phyloP scores from a whole-genome alignment of 2,329 filamentous ascomycete species.

The Curvularia hawaiiensis region DNA sequence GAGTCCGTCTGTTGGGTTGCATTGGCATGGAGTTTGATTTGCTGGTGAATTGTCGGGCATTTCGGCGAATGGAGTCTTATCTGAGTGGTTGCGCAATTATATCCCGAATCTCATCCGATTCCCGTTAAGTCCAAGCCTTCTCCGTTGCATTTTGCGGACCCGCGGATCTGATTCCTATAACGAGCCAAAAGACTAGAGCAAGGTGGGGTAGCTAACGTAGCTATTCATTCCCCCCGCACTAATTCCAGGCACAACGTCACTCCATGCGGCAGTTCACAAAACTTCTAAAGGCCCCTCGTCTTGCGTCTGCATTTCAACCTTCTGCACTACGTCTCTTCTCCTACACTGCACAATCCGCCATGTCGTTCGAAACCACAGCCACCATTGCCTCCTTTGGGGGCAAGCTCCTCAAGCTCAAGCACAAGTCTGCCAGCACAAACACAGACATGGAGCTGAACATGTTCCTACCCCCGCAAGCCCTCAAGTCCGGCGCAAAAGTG shows the following conservation, averaged over 20 bases:
- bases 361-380: slow-evolving; percentile 85
- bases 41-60: slow-evolving; percentile 35
- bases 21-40: slow-evolving; percentile 43
- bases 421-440: slow-evolving; percentile 76
- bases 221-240: slow-evolving; percentile 38
- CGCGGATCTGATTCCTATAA: slow-evolving; percentile 38
- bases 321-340: slow-evolving; percentile 16
- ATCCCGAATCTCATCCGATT: slow-evolving; percentile 45
- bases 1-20: slow-evolving; percentile 30
- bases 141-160: slow-evolving; percentile 36
- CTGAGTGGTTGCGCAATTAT: slow-evolving; percentile 29
- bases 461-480: slow-evolving; percentile 79
- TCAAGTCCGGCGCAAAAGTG: slow-evolving; percentile 63
- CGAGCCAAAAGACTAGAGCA: slow-evolving; percentile 33
- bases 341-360: slow-evolving; percentile 30
- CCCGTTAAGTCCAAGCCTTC: slow-evolving; percentile 31
- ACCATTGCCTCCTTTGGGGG: slow-evolving; percentile 92
- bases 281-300: slow-evolving; percentile 26
- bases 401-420: slow-evolving; percentile 91
- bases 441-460: slow-evolving; percentile 94
- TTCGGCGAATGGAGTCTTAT: slow-evolving; percentile 43
- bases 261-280: slow-evolving; percentile 29
- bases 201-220: slow-evolving; percentile 39
- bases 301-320: slow-evolving; percentile 17
- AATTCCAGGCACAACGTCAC: slow-evolving; percentile 40